Conservation (phyloP, 2,329 filamentous ascomycete genomes). For the Achaetomium macrosporum region DNA sequence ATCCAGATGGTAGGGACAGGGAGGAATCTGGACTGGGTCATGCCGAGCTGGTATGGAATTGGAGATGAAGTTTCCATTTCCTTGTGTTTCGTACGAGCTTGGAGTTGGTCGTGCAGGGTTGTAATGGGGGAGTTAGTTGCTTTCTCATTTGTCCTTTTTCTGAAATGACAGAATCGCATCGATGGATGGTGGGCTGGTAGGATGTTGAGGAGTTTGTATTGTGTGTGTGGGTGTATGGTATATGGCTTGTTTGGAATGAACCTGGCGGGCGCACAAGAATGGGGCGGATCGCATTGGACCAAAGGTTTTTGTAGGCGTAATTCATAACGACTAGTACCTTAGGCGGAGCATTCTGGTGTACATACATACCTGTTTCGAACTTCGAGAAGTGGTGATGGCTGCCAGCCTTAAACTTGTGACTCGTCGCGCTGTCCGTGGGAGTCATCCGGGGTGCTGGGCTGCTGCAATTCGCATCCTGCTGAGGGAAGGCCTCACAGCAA, state of each 20-base stretch:
- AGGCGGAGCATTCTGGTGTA: neutral
- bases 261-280: neutral
- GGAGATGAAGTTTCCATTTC: no score
- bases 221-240: neutral
- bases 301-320: constrained; percentile 7
- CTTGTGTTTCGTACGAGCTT: no score
- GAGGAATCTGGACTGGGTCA: neutral
- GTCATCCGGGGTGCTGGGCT: no score
- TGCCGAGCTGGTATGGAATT: neutral
- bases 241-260: constrained; percentile 3
- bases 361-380: no score
- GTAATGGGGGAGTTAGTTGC: neutral
- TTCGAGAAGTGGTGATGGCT: no score
- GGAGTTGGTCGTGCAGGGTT: no score
- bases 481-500: no score
- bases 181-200: neutral
- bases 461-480: no score
- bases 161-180: neutral
- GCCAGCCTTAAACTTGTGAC: no score
- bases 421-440: no score
- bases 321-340: constrained; percentile 12
- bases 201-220: constrained; percentile 3
- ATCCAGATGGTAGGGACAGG: neutral
- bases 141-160: neutral
- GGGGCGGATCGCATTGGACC: neutral